Evolutionary conservation across 2,329 filamentous ascomycete genomes (phyloP).

Genomic region (Colletotrichum theobromicola): DNA sequence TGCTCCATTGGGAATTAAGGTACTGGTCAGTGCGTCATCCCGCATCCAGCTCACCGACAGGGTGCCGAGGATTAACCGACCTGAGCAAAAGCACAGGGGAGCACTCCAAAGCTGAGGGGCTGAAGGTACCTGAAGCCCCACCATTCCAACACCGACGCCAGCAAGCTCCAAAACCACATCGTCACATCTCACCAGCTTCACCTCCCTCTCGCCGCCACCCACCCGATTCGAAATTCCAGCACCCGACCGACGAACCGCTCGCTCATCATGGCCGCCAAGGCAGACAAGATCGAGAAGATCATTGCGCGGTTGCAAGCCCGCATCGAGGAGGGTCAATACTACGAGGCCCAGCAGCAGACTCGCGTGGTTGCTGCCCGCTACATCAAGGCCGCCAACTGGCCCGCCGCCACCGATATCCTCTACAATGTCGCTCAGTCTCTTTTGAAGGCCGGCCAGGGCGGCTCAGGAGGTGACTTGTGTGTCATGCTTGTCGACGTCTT

Average conservation of each 20-base stretch:
- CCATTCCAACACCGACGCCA: neutral
- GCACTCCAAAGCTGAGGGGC: neutral
- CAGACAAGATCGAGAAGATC: conserved; percentile 60
- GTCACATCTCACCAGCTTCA: neutral
- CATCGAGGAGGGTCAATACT: conserved; percentile 90
- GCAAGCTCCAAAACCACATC: neutral
- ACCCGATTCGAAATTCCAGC: neutral
- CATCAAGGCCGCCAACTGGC: conserved; percentile 85
- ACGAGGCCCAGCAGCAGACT: conserved; percentile 98
- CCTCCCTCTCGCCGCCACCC: neutral
- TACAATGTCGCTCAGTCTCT: conserved; percentile 84
- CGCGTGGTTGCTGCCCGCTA: conserved; percentile 94
- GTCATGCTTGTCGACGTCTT: conserved; percentile 90
- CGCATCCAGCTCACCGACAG: neutral
- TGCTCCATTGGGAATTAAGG: neutral
- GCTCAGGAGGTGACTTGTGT: conserved; percentile 88
- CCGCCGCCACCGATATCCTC: conserved; percentile 85
- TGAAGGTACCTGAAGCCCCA: neutral
- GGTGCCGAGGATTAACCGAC: neutral
- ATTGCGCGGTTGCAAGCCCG: conserved; percentile 77
- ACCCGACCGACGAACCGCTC: neutral
- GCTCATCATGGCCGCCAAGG: conserved; percentile 16
- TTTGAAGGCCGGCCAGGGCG: conserved; percentile 90
- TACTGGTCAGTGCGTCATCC: conserved; percentile 1
- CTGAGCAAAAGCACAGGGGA: neutral